Conservation (phyloP, 257 asterid species). For the Leonotis leonurus region DNA sequence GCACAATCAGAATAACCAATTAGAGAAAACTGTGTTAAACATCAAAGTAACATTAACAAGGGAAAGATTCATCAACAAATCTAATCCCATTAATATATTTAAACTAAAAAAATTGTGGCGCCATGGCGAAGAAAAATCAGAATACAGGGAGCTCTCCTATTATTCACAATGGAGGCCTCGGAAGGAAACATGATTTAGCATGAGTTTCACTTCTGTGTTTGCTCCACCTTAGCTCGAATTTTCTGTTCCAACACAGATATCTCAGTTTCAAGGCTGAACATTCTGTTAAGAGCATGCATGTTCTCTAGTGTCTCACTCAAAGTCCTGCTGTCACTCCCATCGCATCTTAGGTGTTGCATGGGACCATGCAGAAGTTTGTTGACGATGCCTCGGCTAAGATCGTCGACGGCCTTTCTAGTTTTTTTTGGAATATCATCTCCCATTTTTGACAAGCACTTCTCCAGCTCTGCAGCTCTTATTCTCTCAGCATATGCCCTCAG, state of each 20-base stretch:
- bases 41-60: conserved; percentile 22
- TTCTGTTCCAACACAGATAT: conserved; percentile 83
- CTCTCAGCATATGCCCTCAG: conserved; percentile 86
- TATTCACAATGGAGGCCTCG: conserved; percentile 32
- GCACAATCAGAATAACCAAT: background rate
- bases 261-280: conserved; percentile 83
- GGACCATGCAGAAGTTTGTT: conserved; percentile 98
- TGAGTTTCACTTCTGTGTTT: conserved; percentile 44
- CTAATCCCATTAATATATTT: conserved; percentile 24
- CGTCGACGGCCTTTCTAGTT: conserved; percentile 74
- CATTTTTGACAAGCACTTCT: conserved; percentile 86
- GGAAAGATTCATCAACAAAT: conserved; percentile 27
- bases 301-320: conserved; percentile 90
- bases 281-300: conserved; percentile 87
- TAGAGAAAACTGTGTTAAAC: conserved; percentile 12
- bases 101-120: conserved; percentile 29
- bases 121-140: conserved; percentile 16
- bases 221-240: conserved; percentile 84
- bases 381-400: conserved; percentile 80
- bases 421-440: conserved; percentile 84
- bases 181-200: background rate
- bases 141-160: conserved; percentile 28
- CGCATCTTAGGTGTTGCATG: conserved; percentile 96
- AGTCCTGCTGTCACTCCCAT: conserved; percentile 87
- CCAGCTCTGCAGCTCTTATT: conserved; percentile 76